Base-by-base conservation (phyloP, 2,329 filamentous ascomycete genomes). In the Fusarium ambrosium region DNA sequence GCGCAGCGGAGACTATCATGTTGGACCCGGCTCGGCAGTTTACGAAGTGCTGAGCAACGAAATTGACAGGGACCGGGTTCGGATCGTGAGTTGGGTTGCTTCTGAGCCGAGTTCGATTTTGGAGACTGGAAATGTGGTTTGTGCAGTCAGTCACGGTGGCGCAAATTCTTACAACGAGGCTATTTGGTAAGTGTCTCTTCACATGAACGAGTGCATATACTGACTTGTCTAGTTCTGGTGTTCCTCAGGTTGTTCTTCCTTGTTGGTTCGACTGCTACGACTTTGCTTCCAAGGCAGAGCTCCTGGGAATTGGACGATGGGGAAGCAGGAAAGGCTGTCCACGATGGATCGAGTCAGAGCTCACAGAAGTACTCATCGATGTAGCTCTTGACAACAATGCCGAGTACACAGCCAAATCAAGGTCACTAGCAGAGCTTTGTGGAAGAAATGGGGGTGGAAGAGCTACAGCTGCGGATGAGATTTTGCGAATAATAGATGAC, bases 191-290 rank as follows among this genome's bases (percentile, higher is more conserved):
- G 34, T n/a, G 13, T 41, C 10, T 4, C 2, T 16, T 8, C 11
- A 1, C 36, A 39, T 3, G 16, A n/a, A 11, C 2, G 16, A 39
- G 4, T 27, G 11, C 6, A 9, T 4, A 6, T 41, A 24, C 56
- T 60, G 4, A 29, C 18, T 20, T 39, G 16, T 13, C 22, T 20
- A 71, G 69, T 14, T 20, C 69, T 41, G 59, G 69, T 1, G 63
- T 71, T 2, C 69, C 69, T 14, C 69, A 71, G 7, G 34, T 71
- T 7, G 36, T 69, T 32, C 37, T 69, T 14, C 66, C 69, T 3
- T 59, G 29, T 14, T 71, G 69, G 69, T 58, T 62, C 9, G 69
- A 71, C 24, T 63, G 58, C 36, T 71, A 66, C 14, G 69, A 71
- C 41, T 71, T 66, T 55, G 66, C 66, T 3, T 69, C 59, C 51